Conservation (phyloP, 2,329 filamentous ascomycete species). For the Sclerotiophoma versabilis region DNA sequence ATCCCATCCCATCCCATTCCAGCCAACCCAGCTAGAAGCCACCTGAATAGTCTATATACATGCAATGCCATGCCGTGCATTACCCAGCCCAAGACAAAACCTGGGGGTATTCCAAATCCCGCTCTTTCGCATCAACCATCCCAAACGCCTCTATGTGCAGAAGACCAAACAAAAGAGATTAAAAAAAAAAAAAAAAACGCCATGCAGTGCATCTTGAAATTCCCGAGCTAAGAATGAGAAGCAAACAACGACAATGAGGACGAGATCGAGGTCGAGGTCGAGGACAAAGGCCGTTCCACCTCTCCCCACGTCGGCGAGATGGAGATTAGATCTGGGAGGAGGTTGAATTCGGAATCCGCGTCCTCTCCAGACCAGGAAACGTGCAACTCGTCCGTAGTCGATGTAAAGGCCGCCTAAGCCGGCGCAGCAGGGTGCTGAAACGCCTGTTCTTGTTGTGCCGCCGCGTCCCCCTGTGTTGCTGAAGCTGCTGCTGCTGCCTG, state of each 20-base stretch:
- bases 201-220: not conserved
- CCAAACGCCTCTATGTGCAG: slow-evolving; percentile 7
- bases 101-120: not conserved
- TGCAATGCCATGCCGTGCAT: not conserved
- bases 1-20: not conserved
- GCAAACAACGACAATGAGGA: not conserved
- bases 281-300: no score
- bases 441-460: not conserved
- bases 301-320: no score
- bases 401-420: slow-evolving; percentile 7
- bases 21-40: not conserved
- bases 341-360: not conserved
- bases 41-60: not conserved
- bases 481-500: slow-evolving; percentile 20
- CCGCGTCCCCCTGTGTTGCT: slow-evolving; percentile 5
- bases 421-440: slow-evolving; percentile 19
- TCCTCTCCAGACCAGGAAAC: not conserved
- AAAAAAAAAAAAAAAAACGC: not conserved
- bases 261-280: no score
- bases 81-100: not conserved
- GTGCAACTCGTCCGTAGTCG: not conserved
- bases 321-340: not conserved
- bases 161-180: not conserved
- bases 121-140: not conserved
- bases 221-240: not conserved